A percentile compares a stretch with the other conserved stretches of the same genome.
phyloP scores from a whole-genome alignment of 2,329 filamentous ascomycete species.

The Blastomyces percursus region DNA sequence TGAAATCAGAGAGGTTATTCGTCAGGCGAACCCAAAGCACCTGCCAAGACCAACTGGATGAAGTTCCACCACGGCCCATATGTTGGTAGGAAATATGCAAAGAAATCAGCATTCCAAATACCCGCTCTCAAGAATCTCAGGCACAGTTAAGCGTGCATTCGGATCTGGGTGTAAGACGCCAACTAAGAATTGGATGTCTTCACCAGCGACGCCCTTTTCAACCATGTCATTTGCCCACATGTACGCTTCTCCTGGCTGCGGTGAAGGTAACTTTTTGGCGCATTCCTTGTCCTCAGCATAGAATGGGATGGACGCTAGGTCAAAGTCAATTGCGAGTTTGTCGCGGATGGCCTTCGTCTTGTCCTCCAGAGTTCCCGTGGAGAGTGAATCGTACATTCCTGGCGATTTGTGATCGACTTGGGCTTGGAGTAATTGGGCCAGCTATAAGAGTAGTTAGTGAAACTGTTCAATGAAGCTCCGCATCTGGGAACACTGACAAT shows the following conservation, averaged over 20 bases:
- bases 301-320: slow-evolving; percentile 9
- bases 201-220: slow-evolving; percentile 15
- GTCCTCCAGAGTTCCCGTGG: slow-evolving; percentile 10
- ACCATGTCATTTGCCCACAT: slow-evolving; percentile 16
- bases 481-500: slow-evolving; percentile 9
- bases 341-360: slow-evolving; percentile 11
- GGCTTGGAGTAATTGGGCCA: slow-evolving; percentile 13
- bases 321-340: slow-evolving; percentile 13
- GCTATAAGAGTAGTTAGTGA: slow-evolving; percentile 7
- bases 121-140: slow-evolving; percentile 14
- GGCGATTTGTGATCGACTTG: slow-evolving; percentile 13
- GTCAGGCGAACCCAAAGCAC: too few species aligned
- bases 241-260: slow-evolving; percentile 15
- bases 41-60: too few species aligned
- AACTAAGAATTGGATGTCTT: slow-evolving; percentile 15
- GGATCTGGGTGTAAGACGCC: slow-evolving; percentile 13
- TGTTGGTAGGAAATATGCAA: not conserved
- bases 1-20: too few species aligned
- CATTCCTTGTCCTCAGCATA: slow-evolving; percentile 13
- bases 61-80: too few species aligned
- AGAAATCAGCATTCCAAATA: slow-evolving; percentile 9
- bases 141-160: slow-evolving; percentile 10
- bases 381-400: slow-evolving; percentile 14
- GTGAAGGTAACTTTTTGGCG: slow-evolving; percentile 9
- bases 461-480: not conserved